Conservation (phyloP, 352 stramenopile genomes). For the Chrysophaeum taylorii region DNA sequence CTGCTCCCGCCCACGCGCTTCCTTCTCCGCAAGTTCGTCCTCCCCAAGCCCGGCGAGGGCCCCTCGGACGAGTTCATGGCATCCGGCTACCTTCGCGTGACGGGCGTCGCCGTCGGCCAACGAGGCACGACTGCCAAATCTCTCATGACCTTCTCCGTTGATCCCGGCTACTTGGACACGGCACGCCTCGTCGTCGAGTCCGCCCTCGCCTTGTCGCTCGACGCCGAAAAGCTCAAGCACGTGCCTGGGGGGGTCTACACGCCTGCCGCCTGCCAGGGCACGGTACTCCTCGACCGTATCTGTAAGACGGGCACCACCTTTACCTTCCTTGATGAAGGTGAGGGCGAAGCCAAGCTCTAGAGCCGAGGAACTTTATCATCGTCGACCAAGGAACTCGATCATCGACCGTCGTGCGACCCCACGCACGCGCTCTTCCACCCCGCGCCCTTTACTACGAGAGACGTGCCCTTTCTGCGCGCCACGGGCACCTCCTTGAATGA, state of each 20-base stretch:
- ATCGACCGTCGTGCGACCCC: no score
- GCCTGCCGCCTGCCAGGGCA: slow-evolving; percentile 18
- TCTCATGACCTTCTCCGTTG: slow-evolving; percentile 27
- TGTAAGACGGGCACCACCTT: slow-evolving; percentile 23
- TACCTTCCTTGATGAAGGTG: no score
- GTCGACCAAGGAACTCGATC: no score
- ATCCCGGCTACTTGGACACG: slow-evolving; percentile 49
- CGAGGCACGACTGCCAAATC: slow-evolving; percentile 35
- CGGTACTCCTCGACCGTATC: slow-evolving; percentile 23
- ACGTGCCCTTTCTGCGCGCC: no score
- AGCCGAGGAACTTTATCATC: no score
- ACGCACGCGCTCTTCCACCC: no score
- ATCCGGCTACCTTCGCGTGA: slow-evolving; percentile 54
- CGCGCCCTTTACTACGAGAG: no score
- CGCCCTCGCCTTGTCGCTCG: slow-evolving; percentile 20
- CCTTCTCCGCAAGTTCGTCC: slow-evolving; percentile 50
- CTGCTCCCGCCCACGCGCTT: slow-evolving; percentile 51
- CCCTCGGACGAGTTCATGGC: slow-evolving; percentile 62
- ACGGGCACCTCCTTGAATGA: no score
- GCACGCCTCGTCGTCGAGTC: slow-evolving; percentile 50
- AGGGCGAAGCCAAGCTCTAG: no score
- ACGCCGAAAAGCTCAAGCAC: slow-evolving; percentile 4
- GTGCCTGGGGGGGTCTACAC: slow-evolving; percentile 24
- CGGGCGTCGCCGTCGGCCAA: slow-evolving; percentile 34
- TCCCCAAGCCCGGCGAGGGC: slow-evolving; percentile 60